These are phyloP conservation scores for Didymella pomorum DNA, from an alignment of 2,329 filamentous ascomycete genomes.

Conservation along the genomic window DNA sequence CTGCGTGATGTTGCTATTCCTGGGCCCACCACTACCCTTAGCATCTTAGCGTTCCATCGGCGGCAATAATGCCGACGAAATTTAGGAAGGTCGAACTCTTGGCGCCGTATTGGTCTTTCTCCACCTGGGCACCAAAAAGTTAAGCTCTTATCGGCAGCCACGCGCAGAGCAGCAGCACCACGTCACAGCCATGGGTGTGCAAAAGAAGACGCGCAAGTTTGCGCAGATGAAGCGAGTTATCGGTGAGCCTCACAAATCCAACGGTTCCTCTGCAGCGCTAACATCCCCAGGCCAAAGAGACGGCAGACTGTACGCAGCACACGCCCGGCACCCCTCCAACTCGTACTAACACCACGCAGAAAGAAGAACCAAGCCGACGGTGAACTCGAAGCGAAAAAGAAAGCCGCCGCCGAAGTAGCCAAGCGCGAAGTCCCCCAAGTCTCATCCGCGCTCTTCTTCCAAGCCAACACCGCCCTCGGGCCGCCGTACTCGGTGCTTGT, in stretches of 20 bases:
- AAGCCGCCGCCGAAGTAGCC: conserved; percentile 66
- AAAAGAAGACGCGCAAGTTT: conserved; percentile 93
- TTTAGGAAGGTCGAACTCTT: conserved; percentile 18
- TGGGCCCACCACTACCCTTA: conserved; percentile 4
- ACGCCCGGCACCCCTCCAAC: conserved; percentile 23
- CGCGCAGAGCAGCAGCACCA: conserved; percentile 18
- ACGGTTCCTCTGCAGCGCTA: neutral
- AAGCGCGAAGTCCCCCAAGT: conserved; percentile 82
- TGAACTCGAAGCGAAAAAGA: conserved; percentile 65
- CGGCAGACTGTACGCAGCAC: conserved; percentile 65
- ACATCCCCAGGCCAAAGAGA: conserved; percentile 66
- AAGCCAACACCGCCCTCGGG: conserved; percentile 78
- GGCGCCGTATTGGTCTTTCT: conserved; percentile 10
- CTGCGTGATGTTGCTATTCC: conserved; percentile 23
- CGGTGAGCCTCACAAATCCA: conserved; percentile 54
- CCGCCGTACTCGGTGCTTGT: conserved; percentile 79
- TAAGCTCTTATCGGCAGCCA: conserved; percentile 21
- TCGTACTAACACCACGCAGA: conserved; percentile 27
- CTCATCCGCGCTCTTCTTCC: conserved; percentile 65
- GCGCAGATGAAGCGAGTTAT: conserved; percentile 83
- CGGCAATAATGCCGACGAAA: conserved; percentile 9
- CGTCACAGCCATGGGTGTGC: conserved; percentile 74
- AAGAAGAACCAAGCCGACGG: conserved; percentile 80
- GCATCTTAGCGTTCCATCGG: conserved; percentile 6
- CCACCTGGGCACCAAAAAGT: conserved; percentile 28